A percentile compares a stretch with the other conserved stretches of the same genome.
These are phyloP conservation scores for Pseudisothecium myosuroides DNA, from an alignment of 225 moss, liverwort and hornwort genomes.

Conservation along the genomic window DNA sequence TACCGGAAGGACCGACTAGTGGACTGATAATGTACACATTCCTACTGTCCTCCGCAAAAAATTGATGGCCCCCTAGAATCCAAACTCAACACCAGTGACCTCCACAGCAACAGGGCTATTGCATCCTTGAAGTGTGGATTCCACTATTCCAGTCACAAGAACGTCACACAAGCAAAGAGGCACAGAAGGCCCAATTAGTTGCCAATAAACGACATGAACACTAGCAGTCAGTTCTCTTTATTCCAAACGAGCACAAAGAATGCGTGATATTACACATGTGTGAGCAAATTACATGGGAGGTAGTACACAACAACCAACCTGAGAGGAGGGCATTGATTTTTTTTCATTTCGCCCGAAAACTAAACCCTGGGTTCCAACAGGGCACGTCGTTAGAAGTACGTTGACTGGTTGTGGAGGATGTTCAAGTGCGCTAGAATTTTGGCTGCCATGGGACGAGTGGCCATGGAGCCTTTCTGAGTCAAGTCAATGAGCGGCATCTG, in stretches of 20 bases:
- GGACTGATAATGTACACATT: not conserved
- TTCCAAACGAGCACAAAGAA: constrained; percentile 38
- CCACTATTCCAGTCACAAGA: not conserved
- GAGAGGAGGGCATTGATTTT: not conserved
- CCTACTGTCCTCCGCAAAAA: not conserved
- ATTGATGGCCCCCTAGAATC: not conserved
- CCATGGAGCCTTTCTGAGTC: constrained; percentile 82
- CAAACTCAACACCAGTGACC: not conserved
- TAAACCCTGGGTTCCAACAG: not conserved
- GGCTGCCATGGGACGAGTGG: constrained; percentile 72
- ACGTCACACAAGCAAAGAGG: not conserved
- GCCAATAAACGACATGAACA: not conserved
- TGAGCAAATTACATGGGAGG: constrained; percentile 21
- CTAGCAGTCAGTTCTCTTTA: constrained; percentile 11
- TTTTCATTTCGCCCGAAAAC: not conserved
- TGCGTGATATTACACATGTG: constrained; percentile 31
- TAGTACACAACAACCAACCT: constrained; percentile 7
- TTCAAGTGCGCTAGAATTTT: constrained; percentile 84
- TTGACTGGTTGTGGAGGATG: constrained; percentile 86
- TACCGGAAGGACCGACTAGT: not conserved
- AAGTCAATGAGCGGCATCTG: constrained; percentile 96
- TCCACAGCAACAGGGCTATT: not conserved
- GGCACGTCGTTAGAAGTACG: constrained; percentile 51
- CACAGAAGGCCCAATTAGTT: not conserved
- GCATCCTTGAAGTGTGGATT: not conserved